Percentiles rank a stretch among this genome's conserved stretches.
Conservation (phyloP, 1,139 yeast species). For the Hyphopichia khmerensis region DNA sequence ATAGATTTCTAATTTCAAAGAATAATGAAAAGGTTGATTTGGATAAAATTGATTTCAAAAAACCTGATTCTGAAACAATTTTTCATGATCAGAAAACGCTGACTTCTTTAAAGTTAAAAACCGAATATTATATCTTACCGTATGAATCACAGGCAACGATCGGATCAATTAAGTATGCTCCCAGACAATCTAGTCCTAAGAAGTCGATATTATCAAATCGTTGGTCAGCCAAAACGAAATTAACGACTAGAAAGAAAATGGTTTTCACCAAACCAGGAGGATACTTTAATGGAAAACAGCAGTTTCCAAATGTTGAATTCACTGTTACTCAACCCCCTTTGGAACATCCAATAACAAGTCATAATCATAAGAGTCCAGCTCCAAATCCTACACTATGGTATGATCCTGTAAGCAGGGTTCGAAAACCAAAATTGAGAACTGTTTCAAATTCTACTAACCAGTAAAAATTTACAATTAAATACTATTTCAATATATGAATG, state of each 20-base stretch:
- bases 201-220: not conserved
- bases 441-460: not conserved
- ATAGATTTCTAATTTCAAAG: not conserved
- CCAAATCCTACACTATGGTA: not conserved
- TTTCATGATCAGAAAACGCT: not conserved
- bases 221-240: not conserved
- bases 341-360: not conserved
- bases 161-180: conserved; percentile 6
- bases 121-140: conserved; percentile 2
- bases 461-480: no score
- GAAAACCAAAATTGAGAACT: not conserved
- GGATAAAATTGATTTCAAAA: not conserved
- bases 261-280: conserved; percentile 1
- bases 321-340: conserved; percentile 6
- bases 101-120: not conserved
- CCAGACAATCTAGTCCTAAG: conserved; percentile 4
- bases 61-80: not conserved
- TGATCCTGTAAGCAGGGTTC: not conserved
- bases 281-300: not conserved
- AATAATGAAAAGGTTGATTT: not conserved
- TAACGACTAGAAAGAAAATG: not conserved
- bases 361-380: not conserved
- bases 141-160: conserved; percentile 2
- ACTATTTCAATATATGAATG: no score
- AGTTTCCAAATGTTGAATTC: conserved; percentile 2